phyloP scores from a whole-genome alignment of 192 early-diverging fungal species.

The Backusella tarrabulga region DNA sequence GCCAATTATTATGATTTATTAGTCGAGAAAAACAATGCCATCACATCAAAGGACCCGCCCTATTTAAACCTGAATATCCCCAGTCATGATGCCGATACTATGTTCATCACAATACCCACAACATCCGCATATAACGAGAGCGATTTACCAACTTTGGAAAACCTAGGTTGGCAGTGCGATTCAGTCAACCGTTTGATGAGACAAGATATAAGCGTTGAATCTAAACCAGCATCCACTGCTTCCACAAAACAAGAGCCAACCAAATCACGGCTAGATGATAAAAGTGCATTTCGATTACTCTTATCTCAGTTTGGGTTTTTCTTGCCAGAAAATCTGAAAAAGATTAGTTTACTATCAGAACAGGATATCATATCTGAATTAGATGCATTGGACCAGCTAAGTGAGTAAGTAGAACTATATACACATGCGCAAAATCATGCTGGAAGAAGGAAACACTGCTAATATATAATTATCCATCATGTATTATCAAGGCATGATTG shows the following conservation, averaged over 20 bases:
- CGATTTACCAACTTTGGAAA: slow-evolving; percentile 33
- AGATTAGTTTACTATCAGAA: slow-evolving; percentile 55
- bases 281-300: slow-evolving; percentile 53
- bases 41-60: neutral
- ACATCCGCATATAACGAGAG: slow-evolving; percentile 5
- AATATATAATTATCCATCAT: no score
- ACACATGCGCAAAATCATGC: neutral
- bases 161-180: slow-evolving; percentile 29
- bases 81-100: neutral
- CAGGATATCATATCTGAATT: slow-evolving; percentile 58
- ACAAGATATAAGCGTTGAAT: slow-evolving; percentile 11
- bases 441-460: no score
- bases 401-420: slow-evolving; percentile 53
- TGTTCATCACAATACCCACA: neutral
- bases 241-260: slow-evolving; percentile 15
- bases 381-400: slow-evolving; percentile 52
- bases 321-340: slow-evolving; percentile 48
- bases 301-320: slow-evolving; percentile 67
- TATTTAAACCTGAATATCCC: neutral
- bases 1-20: slow-evolving; percentile 46
- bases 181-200: slow-evolving; percentile 19
- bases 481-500: neutral
- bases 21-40: neutral
- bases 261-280: slow-evolving; percentile 28
- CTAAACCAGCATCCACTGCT: neutral